These are phyloP conservation scores for Saccharomycopsis hybrid DNA, from an alignment of 1,139 yeast genomes.

Conservation along the genomic window DNA sequence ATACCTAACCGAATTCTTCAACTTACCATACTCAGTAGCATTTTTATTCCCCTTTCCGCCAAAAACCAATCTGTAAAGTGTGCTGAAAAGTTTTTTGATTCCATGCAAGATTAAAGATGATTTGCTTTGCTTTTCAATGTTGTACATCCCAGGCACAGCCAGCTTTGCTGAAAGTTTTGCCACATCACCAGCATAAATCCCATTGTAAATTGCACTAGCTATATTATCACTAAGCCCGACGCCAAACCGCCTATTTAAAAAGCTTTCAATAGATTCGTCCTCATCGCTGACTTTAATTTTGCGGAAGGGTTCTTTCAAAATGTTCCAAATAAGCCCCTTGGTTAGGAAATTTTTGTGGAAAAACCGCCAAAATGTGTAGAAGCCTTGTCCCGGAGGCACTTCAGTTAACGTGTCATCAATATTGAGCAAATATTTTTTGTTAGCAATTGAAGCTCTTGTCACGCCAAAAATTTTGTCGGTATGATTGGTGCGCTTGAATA, in stretches of 20 bases:
- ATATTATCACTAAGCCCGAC: conserved; percentile 52
- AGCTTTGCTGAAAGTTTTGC: conserved; percentile 52
- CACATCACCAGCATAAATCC: conserved; percentile 87
- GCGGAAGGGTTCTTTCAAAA: conserved; percentile 33
- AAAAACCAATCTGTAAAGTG: background rate
- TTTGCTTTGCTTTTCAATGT: background rate
- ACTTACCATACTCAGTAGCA: background rate
- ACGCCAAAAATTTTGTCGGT: conserved; percentile 44
- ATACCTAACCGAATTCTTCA: background rate
- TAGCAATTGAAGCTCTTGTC: conserved; percentile 44
- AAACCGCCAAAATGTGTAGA: conserved; percentile 10
- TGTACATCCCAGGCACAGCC: conserved; percentile 15
- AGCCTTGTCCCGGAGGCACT: conserved; percentile 41
- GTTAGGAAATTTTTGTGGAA: conserved; percentile 24
- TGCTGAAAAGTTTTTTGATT: background rate
- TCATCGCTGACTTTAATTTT: conserved; percentile 23
- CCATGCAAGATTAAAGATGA: background rate
- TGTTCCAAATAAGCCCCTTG: conserved; percentile 33
- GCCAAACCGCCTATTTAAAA: conserved; percentile 67
- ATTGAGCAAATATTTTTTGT: conserved; percentile 53
- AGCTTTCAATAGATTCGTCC: conserved; percentile 71
- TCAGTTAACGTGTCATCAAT: conserved; percentile 36
- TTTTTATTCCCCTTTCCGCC: background rate
- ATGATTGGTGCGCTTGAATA: conserved; percentile 35
- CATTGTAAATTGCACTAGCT: conserved; percentile 78